These are phyloP conservation scores for Boletus barrowsii DNA, from an alignment of 768 basidiomycete genomes.

Conservation along the genomic window DNA sequence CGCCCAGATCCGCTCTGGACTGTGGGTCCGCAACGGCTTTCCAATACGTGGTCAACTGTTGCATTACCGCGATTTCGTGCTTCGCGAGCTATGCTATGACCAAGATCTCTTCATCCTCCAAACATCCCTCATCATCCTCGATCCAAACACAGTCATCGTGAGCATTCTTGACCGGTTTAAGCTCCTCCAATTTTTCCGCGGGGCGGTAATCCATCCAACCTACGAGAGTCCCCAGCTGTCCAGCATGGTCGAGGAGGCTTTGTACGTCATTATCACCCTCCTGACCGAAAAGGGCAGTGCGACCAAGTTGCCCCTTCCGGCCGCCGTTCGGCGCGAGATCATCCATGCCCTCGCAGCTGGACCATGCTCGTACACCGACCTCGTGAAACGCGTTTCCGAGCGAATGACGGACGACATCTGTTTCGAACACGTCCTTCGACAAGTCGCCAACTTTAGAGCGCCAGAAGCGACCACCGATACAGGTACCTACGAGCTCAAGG, in stretches of 20 bases:
- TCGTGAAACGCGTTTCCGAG: slow-evolving; percentile 89
- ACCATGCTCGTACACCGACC: slow-evolving; percentile 84
- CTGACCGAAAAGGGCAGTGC: slow-evolving; percentile 80
- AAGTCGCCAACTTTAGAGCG: slow-evolving; percentile 78
- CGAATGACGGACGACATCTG: slow-evolving; percentile 78
- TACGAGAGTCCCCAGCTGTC: slow-evolving; percentile 73
- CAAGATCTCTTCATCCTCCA: slow-evolving; percentile 93
- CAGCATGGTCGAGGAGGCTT: slow-evolving; percentile 88
- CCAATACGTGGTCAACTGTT: slow-evolving; percentile 91
- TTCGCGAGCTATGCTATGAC: slow-evolving; percentile 94
- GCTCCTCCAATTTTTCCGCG: slow-evolving; percentile 75
- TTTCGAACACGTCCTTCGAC: slow-evolving; percentile 73
- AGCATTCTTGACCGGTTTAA: slow-evolving; percentile 90
- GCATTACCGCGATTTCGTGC: slow-evolving; percentile 94
- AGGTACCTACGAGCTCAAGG: slow-evolving; percentile 86
- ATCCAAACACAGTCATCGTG: slow-evolving; percentile 76
- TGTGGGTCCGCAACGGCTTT: slow-evolving; percentile 98
- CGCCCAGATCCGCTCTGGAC: slow-evolving; percentile 89
- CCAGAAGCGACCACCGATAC: slow-evolving; percentile 77
- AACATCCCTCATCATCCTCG: slow-evolving; percentile 73
- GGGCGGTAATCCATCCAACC: slow-evolving; percentile 46
- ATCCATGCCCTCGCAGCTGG: slow-evolving; percentile 88
- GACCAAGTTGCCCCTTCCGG: slow-evolving; percentile 58
- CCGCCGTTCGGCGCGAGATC: slow-evolving; percentile 77
- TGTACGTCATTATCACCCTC: slow-evolving; percentile 84